phyloP scores from a whole-genome alignment of 305 asterid genomes.

The Solanum hybrid region DNA sequence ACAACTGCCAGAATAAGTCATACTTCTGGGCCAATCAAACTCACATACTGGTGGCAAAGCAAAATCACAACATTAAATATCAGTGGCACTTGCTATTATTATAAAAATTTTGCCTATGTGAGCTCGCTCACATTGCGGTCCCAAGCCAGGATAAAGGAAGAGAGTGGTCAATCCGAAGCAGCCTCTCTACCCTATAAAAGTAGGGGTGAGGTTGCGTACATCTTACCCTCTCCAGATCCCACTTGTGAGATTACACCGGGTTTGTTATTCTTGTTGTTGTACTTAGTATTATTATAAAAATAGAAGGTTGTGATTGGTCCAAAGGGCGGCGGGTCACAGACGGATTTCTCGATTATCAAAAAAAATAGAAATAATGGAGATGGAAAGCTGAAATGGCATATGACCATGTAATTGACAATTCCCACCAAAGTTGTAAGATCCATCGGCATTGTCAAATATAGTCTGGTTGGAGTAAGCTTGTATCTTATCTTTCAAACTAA shows the following conservation, averaged over 20 bases:
- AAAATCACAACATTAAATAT: not conserved
- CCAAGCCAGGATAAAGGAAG: not conserved
- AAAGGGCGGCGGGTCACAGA: not conserved
- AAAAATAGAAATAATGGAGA: not conserved
- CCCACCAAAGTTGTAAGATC: not conserved
- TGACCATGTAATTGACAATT: not conserved
- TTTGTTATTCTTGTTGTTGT: not conserved
- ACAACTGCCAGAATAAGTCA: not conserved
- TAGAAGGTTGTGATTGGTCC: not conserved
- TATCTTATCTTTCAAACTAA: not conserved
- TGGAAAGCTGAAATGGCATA: not conserved
- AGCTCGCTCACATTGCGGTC: not conserved
- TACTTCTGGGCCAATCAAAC: not conserved
- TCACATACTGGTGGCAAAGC: not conserved
- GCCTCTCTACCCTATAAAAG: not conserved
- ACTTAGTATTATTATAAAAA: not conserved
- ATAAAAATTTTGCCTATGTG: not conserved
- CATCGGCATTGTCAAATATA: not conserved
- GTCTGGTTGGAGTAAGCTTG: not conserved
- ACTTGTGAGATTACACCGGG: not conserved
- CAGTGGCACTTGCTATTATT: not conserved
- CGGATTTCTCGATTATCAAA: not conserved
- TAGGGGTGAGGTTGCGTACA: not conserved
- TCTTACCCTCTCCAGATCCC: not conserved
- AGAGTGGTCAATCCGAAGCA: not conserved